phyloP scores from a whole-genome alignment of 1,284 basidiomycete genomes.

The Thecaphora frezii region DNA sequence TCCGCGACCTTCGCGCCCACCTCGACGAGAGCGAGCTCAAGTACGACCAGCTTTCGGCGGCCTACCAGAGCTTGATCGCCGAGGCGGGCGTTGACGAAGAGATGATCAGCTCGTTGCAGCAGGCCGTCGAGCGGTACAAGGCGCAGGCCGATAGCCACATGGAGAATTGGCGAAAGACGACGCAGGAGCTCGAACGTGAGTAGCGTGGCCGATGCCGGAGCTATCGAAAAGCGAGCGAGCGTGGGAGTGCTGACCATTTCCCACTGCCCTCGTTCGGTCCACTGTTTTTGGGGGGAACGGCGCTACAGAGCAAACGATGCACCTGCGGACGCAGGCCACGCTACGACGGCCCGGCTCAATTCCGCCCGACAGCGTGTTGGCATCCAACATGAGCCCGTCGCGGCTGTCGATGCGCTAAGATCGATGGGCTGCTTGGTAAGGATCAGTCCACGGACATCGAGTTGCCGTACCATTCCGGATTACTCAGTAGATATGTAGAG shows the following conservation, averaged over 20 bases:
- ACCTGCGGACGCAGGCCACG: slow-evolving; percentile 8
- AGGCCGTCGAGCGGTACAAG: slow-evolving; percentile 35
- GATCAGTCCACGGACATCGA: too few relatives aligned
- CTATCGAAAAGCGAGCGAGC: too few relatives aligned
- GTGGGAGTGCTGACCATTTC: too few relatives aligned
- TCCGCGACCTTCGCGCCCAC: slow-evolving; percentile 75
- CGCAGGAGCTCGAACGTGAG: slow-evolving; percentile 24
- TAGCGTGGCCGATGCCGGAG: neutral
- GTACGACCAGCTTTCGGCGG: slow-evolving; percentile 35
- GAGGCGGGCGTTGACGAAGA: slow-evolving; percentile 40
- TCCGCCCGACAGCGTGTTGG: slow-evolving; percentile 8
- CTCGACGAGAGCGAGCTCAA: slow-evolving; percentile 75
- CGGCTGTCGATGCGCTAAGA: slow-evolving; percentile 2
- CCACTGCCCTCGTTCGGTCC: too few relatives aligned
- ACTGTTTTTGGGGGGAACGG: too few relatives aligned
- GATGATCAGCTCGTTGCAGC: slow-evolving; percentile 30
- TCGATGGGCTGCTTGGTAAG: too few relatives aligned
- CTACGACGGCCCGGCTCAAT: slow-evolving; percentile 17
- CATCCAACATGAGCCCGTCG: slow-evolving; percentile 12
- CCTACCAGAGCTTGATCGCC: slow-evolving; percentile 27
- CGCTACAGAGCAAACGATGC: slow-evolving; percentile 8
- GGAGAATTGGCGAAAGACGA: slow-evolving; percentile 36
- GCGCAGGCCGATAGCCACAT: slow-evolving; percentile 43
- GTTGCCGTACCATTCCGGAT: too few relatives aligned
- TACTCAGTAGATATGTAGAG: too few relatives aligned